These are phyloP conservation scores for Elaeis guineensis DNA, from an alignment of 176 grass and related monocot species.

Conservation along the genomic window DNA sequence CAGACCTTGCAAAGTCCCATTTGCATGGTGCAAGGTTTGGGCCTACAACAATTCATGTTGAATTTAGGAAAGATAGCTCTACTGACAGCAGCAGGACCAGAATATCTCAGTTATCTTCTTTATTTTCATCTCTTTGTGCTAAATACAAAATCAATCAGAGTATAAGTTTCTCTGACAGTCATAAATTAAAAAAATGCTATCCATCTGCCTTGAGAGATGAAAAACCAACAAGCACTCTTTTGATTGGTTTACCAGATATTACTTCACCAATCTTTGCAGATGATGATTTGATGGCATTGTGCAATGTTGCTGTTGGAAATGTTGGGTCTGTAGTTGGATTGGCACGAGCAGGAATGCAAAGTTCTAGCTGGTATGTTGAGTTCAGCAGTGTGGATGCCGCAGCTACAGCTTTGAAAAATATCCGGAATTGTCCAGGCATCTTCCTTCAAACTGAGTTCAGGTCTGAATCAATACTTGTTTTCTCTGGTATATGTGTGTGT, in stretches of 20 bases:
- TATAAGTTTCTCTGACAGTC: background rate
- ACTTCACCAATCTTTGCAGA: constrained; percentile 1
- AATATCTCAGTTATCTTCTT: constrained; percentile 5
- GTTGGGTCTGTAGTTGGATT: constrained; percentile 12
- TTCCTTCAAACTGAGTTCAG: constrained; percentile 32
- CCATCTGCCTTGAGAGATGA: constrained; percentile 6
- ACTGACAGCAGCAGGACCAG: constrained; percentile 22
- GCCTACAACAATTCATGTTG: constrained; percentile 38
- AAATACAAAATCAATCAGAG: constrained; percentile 11
- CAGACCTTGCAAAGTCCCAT: constrained; percentile 38
- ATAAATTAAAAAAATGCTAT: constrained; percentile 3
- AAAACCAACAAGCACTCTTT: constrained; percentile 6
- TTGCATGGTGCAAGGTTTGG: constrained; percentile 62
- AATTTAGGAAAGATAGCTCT: constrained; percentile 30
- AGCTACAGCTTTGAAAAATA: background rate
- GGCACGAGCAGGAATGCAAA: constrained; percentile 12
- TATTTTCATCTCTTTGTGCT: constrained; percentile 1
- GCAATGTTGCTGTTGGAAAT: constrained; percentile 17
- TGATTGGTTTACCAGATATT: background rate
- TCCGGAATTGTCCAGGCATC: constrained; percentile 3
- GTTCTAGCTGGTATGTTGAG: constrained; percentile 4
- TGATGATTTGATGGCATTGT: constrained; percentile 14
- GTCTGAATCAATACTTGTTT: constrained; percentile 11
- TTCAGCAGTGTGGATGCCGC: constrained; percentile 14
- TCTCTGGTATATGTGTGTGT: background rate